These are phyloP conservation scores for Begonia peltatifolia DNA, from an alignment of 306 rosid genomes.

Conservation along the genomic window DNA sequence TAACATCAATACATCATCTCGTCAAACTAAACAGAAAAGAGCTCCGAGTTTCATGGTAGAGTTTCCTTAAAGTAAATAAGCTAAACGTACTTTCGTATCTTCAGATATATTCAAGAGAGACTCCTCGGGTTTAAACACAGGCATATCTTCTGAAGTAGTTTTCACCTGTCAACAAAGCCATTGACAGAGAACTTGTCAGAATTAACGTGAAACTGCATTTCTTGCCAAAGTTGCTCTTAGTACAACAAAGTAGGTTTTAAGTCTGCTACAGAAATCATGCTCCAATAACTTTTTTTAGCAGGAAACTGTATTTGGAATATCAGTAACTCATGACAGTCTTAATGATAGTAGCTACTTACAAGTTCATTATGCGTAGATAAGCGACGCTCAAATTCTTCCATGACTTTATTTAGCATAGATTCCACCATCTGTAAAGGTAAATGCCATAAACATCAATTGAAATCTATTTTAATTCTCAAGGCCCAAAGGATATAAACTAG, in stretches of 20 bases:
- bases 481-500: too few relatives aligned
- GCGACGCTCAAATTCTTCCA: conserved; percentile 67
- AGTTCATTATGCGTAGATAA: conserved; percentile 28
- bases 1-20: not conserved
- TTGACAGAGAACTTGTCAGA: not conserved
- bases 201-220: too few relatives aligned
- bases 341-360: conserved; percentile 17
- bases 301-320: too few relatives aligned
- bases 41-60: not conserved
- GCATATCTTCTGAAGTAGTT: conserved; percentile 26
- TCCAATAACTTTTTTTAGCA: too few relatives aligned
- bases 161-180: conserved; percentile 27
- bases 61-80: conserved; percentile 5
- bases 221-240: too few relatives aligned
- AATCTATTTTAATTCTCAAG: too few relatives aligned
- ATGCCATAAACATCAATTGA: too few relatives aligned
- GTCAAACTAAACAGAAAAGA: conserved; percentile 1
- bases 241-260: too few relatives aligned
- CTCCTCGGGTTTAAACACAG: conserved; percentile 14
- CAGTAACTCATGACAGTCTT: too few relatives aligned
- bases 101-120: conserved; percentile 29
- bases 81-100: conserved; percentile 32
- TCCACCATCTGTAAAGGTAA: conserved; percentile 50
- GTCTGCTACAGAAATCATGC: not conserved
- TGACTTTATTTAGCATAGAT: conserved; percentile 53